Conservation (phyloP, 805 yeast genomes). For the Pichia insulana region DNA sequence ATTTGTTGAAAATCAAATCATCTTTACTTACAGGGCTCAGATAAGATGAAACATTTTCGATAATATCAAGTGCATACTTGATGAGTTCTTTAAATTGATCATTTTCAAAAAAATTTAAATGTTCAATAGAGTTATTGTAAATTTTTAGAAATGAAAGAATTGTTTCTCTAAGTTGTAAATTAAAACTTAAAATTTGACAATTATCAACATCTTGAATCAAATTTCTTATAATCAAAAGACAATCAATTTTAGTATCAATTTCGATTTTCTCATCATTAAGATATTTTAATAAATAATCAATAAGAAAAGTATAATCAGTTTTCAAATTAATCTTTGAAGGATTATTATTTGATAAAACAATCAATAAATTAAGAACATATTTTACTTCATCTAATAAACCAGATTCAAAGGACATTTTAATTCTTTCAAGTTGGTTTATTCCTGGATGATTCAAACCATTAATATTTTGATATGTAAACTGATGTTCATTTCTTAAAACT, state of each 20-base stretch:
- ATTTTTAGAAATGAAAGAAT: constrained; percentile 41
- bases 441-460: constrained; percentile 41
- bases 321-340: constrained; percentile 35
- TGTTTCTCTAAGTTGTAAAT: constrained; percentile 25
- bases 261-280: constrained; percentile 18
- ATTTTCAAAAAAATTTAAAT: constrained; percentile 10
- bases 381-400: constrained; percentile 59
- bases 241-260: constrained; percentile 30
- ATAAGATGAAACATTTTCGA: constrained; percentile 79
- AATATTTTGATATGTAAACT: constrained; percentile 23
- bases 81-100: constrained; percentile 47
- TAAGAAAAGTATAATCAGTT: constrained; percentile 31
- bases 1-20: constrained; percentile 54
- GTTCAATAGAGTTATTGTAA: constrained; percentile 15
- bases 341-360: constrained; percentile 33
- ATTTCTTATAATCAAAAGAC: constrained; percentile 68
- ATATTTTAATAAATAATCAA: constrained; percentile 24
- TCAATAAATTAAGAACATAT: constrained; percentile 58
- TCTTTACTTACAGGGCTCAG: constrained; percentile 65
- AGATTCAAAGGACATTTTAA: constrained; percentile 60
- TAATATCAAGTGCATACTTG: constrained; percentile 63
- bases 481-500: constrained; percentile 25
- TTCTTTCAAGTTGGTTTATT: constrained; percentile 52
- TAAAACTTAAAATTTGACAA: constrained; percentile 65
- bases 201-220: constrained; percentile 74